Evolutionary conservation across 257 asterid genomes (phyloP).

Genomic region (Plantago elongata): DNA sequence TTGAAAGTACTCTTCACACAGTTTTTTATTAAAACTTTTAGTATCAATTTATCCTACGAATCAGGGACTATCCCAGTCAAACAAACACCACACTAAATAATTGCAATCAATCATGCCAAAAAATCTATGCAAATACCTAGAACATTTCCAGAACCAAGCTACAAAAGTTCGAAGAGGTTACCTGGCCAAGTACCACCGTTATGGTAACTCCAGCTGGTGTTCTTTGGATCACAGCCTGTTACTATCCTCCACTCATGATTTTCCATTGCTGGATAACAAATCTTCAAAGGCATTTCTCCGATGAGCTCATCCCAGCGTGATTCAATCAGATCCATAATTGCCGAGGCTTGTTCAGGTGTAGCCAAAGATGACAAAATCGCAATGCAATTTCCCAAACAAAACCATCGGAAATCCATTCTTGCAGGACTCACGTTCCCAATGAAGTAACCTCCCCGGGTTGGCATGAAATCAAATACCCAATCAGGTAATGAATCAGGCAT

Average conservation of each 20-base stretch:
- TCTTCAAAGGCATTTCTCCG: conserved; percentile 90
- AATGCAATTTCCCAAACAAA: conserved; percentile 80
- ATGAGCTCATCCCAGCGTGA: conserved; percentile 80
- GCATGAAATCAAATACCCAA: conserved; percentile 94
- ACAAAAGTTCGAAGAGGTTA: conserved; percentile 11
- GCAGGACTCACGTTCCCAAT: conserved; percentile 92
- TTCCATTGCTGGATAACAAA: conserved; percentile 84
- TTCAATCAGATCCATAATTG: conserved; percentile 86
- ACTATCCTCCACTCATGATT: conserved; percentile 83
- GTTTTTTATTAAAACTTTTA: too few relatives aligned
- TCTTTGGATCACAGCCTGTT: conserved; percentile 89
- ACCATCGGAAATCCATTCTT: conserved; percentile 90
- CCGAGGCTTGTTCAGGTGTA: conserved; percentile 84
- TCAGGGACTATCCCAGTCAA: too few relatives aligned
- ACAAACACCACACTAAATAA: too few relatives aligned
- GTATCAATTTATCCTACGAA: too few relatives aligned
- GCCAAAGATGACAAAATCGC: conserved; percentile 81
- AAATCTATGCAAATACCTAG: too few relatives aligned
- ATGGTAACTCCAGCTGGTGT: conserved; percentile 89
- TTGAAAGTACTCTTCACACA: too few relatives aligned
- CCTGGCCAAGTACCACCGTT: conserved; percentile 99
- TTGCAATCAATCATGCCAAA: too few relatives aligned
- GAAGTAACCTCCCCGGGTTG: conserved; percentile 79
- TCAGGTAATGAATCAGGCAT: conserved; percentile 90
- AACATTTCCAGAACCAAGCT: too few relatives aligned